Conservation (phyloP, 2,329 filamentous ascomycete genomes). For the Penicillium oxalicum region DNA sequence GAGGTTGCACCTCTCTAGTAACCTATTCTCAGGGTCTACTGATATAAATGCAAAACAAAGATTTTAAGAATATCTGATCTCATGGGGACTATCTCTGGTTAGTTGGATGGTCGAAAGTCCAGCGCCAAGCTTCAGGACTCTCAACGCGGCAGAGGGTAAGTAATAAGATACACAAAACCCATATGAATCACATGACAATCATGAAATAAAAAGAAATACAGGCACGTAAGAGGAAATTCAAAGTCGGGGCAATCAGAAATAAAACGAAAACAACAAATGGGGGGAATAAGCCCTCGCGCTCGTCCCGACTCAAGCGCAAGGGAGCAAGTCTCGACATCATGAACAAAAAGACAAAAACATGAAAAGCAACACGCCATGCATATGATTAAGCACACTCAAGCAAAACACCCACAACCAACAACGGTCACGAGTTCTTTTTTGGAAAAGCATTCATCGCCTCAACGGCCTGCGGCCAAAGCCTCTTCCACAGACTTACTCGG, state of each 20-base stretch:
- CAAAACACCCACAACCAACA: constrained; percentile 20
- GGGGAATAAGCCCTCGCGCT: constrained; percentile 14
- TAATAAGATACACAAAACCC: too few relatives aligned
- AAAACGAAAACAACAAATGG: constrained; percentile 9
- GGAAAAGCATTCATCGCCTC: constrained; percentile 5
- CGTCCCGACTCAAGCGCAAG: constrained; percentile 18
- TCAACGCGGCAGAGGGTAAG: too few relatives aligned
- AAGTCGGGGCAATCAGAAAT: constrained; percentile 2
- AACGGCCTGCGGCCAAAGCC: background rate
- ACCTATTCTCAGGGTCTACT: too few relatives aligned
- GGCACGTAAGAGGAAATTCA: background rate
- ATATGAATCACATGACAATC: constrained; percentile 1
- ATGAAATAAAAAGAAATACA: constrained; percentile 2
- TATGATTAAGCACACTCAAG: constrained; percentile 21
- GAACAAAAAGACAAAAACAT: constrained; percentile 13
- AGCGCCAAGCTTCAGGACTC: too few relatives aligned
- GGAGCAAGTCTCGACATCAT: constrained; percentile 9
- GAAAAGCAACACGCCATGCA: constrained; percentile 29
- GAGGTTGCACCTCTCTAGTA: too few relatives aligned
- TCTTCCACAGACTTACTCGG: constrained; percentile 11
- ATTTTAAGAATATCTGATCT: too few relatives aligned
- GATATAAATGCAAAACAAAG: too few relatives aligned
- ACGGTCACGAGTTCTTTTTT: constrained; percentile 14
- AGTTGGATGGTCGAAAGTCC: too few relatives aligned
- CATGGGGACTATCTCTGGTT: too few relatives aligned